Percentiles rank a stretch among this genome's conserved stretches.
Evolutionary conservation across 345 rosid species (phyloP).

Genomic region (Salix udensis): DNA sequence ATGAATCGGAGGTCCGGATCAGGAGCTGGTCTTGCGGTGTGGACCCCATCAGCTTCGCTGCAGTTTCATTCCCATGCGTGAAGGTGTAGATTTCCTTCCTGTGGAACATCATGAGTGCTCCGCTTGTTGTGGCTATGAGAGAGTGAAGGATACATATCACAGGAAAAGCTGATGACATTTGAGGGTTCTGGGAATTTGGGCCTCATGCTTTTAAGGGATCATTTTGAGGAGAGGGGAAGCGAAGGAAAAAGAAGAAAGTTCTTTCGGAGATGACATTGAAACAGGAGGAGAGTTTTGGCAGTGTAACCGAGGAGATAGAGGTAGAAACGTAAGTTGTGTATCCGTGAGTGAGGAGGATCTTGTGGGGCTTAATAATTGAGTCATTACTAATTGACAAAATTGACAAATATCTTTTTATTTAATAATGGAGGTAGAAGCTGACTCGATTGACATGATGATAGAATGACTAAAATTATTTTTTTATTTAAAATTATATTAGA

Average conservation of each 20-base stretch:
- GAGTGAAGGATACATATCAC: constrained; percentile 74
- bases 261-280: background rate
- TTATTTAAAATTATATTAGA: too few species aligned
- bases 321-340: too few species aligned
- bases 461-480: too few species aligned
- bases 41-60: constrained; percentile 68
- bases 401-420: too few species aligned
- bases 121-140: constrained; percentile 63
- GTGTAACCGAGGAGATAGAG: background rate
- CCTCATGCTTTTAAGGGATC: background rate
- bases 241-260: background rate
- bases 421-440: too few species aligned
- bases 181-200: background rate
- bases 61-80: constrained; percentile 54
- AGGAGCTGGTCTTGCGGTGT: constrained; percentile 86
- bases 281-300: background rate
- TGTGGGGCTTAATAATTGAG: constrained; percentile 6
- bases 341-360: constrained; percentile 2
- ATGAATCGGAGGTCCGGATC: constrained; percentile 79
- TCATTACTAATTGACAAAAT: too few species aligned
- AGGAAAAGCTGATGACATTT: constrained; percentile 44
- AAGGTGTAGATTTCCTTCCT: constrained; percentile 58
- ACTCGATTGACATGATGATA: too few species aligned
- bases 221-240: background rate
- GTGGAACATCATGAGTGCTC: constrained; percentile 78